These are phyloP conservation scores for Musa itinerans DNA, from an alignment of 176 grass and related monocot genomes.

Conservation along the genomic window DNA sequence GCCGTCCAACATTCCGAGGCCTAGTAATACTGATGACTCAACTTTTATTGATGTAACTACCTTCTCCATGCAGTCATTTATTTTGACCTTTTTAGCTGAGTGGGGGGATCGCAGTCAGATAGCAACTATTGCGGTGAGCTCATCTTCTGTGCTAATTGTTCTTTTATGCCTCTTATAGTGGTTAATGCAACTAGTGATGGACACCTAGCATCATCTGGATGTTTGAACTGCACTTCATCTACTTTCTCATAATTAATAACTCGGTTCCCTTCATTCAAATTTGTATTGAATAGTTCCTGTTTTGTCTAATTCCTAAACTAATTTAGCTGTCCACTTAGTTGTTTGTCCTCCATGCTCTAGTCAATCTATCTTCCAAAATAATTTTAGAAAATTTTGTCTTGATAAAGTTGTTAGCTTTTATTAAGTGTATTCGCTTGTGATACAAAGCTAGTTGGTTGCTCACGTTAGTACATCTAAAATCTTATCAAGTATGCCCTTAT, in stretches of 20 bases:
- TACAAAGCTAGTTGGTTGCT: neutral
- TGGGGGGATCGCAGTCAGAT: conserved; percentile 98
- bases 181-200: too few relatives aligned
- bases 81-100: conserved; percentile 93
- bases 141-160: neutral
- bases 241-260: neutral
- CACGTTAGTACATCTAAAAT: neutral
- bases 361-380: neutral
- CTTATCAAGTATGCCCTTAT: neutral
- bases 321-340: neutral
- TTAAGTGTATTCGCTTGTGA: neutral
- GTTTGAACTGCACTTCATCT: neutral
- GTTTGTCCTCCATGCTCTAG: neutral
- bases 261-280: neutral
- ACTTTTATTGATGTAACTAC: neutral
- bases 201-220: neutral
- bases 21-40: neutral
- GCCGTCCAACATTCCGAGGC: neutral
- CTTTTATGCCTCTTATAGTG: neutral
- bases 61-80: conserved; percentile 67
- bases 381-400: neutral
- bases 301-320: neutral
- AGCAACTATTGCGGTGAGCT: conserved; percentile 73
- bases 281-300: neutral
- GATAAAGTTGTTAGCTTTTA: neutral